Evolutionary conservation across 192 early-diverging fungal species (phyloP), one percentile per base, ranked within the genome.

Genomic region (Coemansia sp.): DNA sequence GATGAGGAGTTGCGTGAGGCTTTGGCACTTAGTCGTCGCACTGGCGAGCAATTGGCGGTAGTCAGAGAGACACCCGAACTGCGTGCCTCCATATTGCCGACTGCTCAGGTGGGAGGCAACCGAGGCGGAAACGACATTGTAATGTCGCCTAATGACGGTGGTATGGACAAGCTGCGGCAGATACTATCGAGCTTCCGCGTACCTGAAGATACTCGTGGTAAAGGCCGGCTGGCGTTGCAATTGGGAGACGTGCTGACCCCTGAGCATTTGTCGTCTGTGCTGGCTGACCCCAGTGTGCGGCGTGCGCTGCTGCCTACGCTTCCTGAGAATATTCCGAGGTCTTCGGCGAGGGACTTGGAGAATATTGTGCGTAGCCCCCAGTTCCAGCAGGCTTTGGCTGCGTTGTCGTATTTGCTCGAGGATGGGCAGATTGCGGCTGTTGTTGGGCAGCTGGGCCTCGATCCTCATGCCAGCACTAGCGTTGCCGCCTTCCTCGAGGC

Each of bases 341-440:
- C 62, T 13, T 28, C 47, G 6, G 75, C 59, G 57, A 14, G 68
- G 4, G 50, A 52, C 23, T 59, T 85, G 26, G 76, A 78, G 21
- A 43, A 69, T 50, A 63, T 80, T 11, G 61, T 85, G 3, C 42
- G 72, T 14, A 78, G 78, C 72, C 74, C 84, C 52, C 84, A 81
- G 76, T 85, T 85, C 72, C 76, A 69, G 49, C 84, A 85, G 68
- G 69, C 78, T n/a, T 66, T 85, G 37, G 64, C 55, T 3, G 72
- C 78, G 14, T 67, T 85, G 50, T 71, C 73, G 50, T 74, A 78
- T 26, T 66, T 74, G 64, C 68, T 85, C 16, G 78, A 78, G 64
- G 62, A 76, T 1, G 84, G 84, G 6, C 84, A 85, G 66, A 66
- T 85, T 42, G 79, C 71, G 23, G 74, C 78, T 4, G 72, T 85